phyloP scores from a whole-genome alignment of 805 yeast genomes.

The Limtongozyma cylindracea region DNA sequence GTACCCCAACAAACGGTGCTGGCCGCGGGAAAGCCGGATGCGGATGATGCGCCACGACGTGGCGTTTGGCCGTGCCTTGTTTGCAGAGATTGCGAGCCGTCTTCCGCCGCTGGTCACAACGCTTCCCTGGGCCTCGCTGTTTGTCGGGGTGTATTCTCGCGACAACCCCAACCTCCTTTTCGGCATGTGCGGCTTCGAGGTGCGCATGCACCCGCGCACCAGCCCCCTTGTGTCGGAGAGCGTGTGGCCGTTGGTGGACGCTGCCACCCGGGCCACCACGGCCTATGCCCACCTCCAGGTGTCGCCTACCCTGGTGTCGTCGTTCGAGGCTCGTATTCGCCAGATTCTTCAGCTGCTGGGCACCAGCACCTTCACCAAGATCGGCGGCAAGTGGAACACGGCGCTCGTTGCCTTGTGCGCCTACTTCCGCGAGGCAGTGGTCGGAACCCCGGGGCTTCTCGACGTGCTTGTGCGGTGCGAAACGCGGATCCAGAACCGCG shows the following conservation, averaged over 20 bases:
- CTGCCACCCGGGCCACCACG: slow-evolving; percentile 53
- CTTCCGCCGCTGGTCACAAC: slow-evolving; percentile 53
- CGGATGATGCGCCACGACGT: slow-evolving; percentile 77
- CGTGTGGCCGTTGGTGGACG: slow-evolving; percentile 70
- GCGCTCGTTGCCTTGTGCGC: slow-evolving; percentile 69
- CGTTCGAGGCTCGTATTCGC: slow-evolving; percentile 62
- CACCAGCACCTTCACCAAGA: slow-evolving; percentile 81
- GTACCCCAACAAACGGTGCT: slow-evolving; percentile 70
- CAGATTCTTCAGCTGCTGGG: slow-evolving; percentile 91
- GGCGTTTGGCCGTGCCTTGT: slow-evolving; percentile 72
- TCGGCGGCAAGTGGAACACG: slow-evolving; percentile 91
- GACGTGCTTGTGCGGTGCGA: slow-evolving; percentile 78
- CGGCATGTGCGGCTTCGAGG: slow-evolving; percentile 89
- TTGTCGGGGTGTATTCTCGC: slow-evolving; percentile 71
- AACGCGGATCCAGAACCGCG: slow-evolving; percentile 80
- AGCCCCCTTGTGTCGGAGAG: slow-evolving; percentile 52
- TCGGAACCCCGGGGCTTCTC: slow-evolving; percentile 52
- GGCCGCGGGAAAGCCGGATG: slow-evolving; percentile 92
- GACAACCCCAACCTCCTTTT: slow-evolving; percentile 79
- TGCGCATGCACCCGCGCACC: slow-evolving; percentile 57
- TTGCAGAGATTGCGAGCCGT: slow-evolving; percentile 71
- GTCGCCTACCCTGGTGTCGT: slow-evolving; percentile 51
- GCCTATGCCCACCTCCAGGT: slow-evolving; percentile 78
- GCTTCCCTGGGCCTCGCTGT: slow-evolving; percentile 55
- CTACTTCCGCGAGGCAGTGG: slow-evolving; percentile 82